Evolutionary conservation across 306 rosid genomes (phyloP), one percentile per base, ranked within the genome.

Genomic region (Acacia crassicarpa): DNA sequence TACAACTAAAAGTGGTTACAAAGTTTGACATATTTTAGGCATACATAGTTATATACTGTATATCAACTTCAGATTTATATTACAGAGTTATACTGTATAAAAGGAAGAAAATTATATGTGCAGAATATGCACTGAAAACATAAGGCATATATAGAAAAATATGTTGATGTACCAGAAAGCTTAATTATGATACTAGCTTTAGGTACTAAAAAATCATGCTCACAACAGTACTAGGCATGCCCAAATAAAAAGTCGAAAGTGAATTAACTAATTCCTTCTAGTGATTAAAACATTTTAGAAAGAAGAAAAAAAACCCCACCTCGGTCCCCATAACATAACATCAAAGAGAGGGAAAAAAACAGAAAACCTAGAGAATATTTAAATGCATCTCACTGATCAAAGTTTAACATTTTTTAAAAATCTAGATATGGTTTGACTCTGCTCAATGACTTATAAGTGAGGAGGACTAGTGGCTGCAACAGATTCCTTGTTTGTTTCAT

Each of bases 361-460:
- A 27, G 1, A 62, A 30, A 32, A 40, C 20, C 32, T 35, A 27
- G 38, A 62, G 46, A 71, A 17, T 19, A 78, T 15, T 32, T 68
- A 30, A 49, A 72, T 33, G 27, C 30, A 67, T 58, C 40, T 44
- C 20, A 49, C 62, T 3, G 22, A 32, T 56, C 81, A 68, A 10
- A 68, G 59, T 53, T 63, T 15, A 20, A 63, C 12, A 70, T 49
- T 43, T 33, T 30, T 14, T 19, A n/a, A 27, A 27, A 77, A 41
- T 5, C 19, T 41, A 11, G 75, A 66, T 68, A 33, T 80, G 14
- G 54, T 84, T 76, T 77, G 90, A 80, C 76, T 87, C 79, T 86
- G 88, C 78, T 81, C 90, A 82, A 23, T 58, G 78, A 71, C 80
- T 78, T 78, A 2, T 1, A 30, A 30, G 32, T 30, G 32, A 30